A percentile compares a stretch with the other conserved stretches of the same genome.
Evolutionary conservation across 2,329 filamentous ascomycete genomes (phyloP).

Genomic region (Pyricularia pennisetigena): DNA sequence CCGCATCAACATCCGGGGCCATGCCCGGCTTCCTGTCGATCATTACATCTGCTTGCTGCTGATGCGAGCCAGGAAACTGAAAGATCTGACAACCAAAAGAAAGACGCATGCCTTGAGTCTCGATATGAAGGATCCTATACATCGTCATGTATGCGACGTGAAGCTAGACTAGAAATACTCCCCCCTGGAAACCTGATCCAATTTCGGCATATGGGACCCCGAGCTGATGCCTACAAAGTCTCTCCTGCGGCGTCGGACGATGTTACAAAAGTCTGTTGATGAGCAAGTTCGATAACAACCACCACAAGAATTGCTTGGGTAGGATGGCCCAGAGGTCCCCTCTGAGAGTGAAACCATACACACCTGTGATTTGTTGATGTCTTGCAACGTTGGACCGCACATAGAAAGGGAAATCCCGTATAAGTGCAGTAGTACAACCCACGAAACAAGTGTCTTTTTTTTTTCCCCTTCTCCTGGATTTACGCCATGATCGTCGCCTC

Average conservation of each 20-base stretch:
- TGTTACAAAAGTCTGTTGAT: not conserved
- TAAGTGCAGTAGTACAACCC: not conserved
- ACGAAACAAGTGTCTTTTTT: not conserved
- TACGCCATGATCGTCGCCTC: not conserved
- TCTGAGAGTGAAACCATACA: not conserved
- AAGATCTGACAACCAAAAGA: not conserved
- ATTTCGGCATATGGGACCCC: not conserved
- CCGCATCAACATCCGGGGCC: not conserved
- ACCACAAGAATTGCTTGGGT: not conserved
- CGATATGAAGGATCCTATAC: not conserved
- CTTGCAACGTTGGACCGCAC: not conserved
- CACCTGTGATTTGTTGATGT: not conserved
- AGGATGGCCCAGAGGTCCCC: not conserved
- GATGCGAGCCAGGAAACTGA: not conserved
- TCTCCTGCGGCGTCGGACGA: not conserved
- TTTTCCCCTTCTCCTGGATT: too few species aligned
- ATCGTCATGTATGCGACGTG: not conserved
- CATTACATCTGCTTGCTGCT: not conserved
- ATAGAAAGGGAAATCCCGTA: not conserved
- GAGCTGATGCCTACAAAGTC: not conserved
- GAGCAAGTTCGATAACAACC: not conserved
- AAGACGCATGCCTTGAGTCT: not conserved
- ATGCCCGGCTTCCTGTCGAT: not conserved
- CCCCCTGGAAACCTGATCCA: not conserved
- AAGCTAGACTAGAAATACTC: not conserved